Conservation (phyloP, 148 eudicot genomes). For the Silene conica region DNA sequence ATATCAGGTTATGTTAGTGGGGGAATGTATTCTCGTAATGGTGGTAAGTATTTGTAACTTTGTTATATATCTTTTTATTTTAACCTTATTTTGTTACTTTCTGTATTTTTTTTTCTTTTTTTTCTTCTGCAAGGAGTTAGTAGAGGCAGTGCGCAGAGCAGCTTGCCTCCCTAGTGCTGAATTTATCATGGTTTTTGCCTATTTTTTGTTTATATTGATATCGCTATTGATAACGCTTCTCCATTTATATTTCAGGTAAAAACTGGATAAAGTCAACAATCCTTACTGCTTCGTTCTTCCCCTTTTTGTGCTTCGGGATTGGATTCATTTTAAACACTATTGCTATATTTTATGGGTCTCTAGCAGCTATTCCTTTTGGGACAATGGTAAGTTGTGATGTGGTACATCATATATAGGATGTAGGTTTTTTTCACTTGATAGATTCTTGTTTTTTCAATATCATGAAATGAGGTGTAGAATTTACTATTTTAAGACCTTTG, state of each 20-base stretch:
- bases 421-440: too few species aligned
- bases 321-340: constrained; percentile 63
- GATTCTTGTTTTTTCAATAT: too few species aligned
- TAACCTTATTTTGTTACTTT: neutral
- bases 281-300: constrained; percentile 75
- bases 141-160: neutral
- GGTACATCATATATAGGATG: too few species aligned
- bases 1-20: constrained; percentile 84
- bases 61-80: neutral
- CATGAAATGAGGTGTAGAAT: too few species aligned
- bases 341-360: constrained; percentile 77
- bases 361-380: constrained; percentile 86
- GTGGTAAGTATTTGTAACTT: constrained; percentile 41
- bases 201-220: neutral
- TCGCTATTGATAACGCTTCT: neutral
- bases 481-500: too few species aligned
- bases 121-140: neutral
- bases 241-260: constrained; percentile 15
- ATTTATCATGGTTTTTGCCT: neutral
- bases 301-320: constrained; percentile 71
- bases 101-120: neutral
- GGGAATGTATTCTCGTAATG: constrained; percentile 77
- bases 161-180: neutral
- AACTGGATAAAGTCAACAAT: constrained; percentile 17
- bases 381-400: constrained; percentile 61